Evolutionary conservation across 1,284 basidiomycete species (phyloP), one percentile per base, ranked within the genome.

Genomic region (Laetiporus sulphureus): DNA sequence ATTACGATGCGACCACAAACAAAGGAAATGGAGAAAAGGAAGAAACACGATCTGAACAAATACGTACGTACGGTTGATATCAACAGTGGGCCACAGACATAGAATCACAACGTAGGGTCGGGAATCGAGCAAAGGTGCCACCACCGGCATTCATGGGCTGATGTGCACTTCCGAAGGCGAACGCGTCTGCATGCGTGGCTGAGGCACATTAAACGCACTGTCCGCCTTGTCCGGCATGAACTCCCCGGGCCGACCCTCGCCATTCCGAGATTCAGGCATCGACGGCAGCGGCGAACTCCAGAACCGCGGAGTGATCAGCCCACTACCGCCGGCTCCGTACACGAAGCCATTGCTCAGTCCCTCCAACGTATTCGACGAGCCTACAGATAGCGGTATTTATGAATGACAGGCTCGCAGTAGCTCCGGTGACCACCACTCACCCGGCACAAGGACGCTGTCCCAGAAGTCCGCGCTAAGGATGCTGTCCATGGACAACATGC

Each of bases 381-480:
- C 86, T 89, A 49, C 13, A 3, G 36, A 25, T n/a, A n/a, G n/a
- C n/a, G n/a, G n/a, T n/a, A 6, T 13, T 39, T 18, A 34, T 19
- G 19, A 13, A 18, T 11, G 20, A 40, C 30, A 22, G 20, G 24
- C 13, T 36, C 23, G 12, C n/a, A n/a, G n/a, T n/a, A n/a, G n/a
- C n/a, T n/a, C 24, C 18, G 31, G 48, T 43, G 31, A 32, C 38
- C 31, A 24, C 5, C 19, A 67, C 79, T 47, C 52, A 86, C 85
- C 87, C 53, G 86, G 87, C 33, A 90, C 79, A 23, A 90, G 73
- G 49, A 90, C 78, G 54, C 72, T 88, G 59, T 90, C 87, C 87
- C 86, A 91, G 59, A 91, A 91, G 31, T 76, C 77, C 44, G 70
- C 77, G 48, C 76, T 82, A 44, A 91, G 66, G 39, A 90, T 82